A percentile compares a stretch with the other conserved stretches of the same genome.
These are phyloP conservation scores for Medicago ruthenica DNA, from an alignment of 306 rosid species.

Conservation along the genomic window DNA sequence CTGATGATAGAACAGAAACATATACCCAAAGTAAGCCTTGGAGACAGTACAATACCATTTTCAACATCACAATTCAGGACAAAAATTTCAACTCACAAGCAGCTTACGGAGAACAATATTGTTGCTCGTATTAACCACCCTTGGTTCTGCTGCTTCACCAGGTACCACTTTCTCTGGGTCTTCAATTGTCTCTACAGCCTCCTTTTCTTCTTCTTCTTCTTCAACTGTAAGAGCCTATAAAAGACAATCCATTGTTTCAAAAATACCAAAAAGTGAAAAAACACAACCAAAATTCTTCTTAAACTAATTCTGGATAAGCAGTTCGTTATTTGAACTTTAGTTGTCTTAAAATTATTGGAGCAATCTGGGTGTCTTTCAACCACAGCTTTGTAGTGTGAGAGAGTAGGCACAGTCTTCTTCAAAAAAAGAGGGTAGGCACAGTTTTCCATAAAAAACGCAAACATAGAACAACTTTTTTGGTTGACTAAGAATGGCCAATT, in stretches of 20 bases:
- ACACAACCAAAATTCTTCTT: background rate
- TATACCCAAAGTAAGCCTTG: conserved; percentile 50
- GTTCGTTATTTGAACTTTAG: conserved; percentile 1
- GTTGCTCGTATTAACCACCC: conserved; percentile 44
- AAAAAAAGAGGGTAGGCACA: background rate
- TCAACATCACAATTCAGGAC: conserved; percentile 46
- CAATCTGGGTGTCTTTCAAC: conserved; percentile 1
- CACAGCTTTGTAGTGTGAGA: background rate
- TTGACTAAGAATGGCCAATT: background rate
- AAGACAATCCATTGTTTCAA: background rate
- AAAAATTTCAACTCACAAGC: conserved; percentile 75
- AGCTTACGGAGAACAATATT: conserved; percentile 78
- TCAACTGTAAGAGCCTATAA: conserved; percentile 50
- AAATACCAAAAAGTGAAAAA: background rate
- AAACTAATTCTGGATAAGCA: background rate
- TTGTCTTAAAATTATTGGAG: background rate
- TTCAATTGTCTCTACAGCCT: conserved; percentile 26
- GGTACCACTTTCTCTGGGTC: conserved; percentile 40
- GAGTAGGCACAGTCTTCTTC: background rate
- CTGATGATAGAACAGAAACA: conserved; percentile 65
- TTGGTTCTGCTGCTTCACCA: conserved; percentile 43
- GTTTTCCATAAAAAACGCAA: background rate
- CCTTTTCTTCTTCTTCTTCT: conserved; percentile 39
- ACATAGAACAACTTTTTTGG: too few relatives aligned
- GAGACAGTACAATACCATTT: conserved; percentile 36